phyloP scores from a whole-genome alignment of 257 asterid species.

The Galeopsis tetrahit region DNA sequence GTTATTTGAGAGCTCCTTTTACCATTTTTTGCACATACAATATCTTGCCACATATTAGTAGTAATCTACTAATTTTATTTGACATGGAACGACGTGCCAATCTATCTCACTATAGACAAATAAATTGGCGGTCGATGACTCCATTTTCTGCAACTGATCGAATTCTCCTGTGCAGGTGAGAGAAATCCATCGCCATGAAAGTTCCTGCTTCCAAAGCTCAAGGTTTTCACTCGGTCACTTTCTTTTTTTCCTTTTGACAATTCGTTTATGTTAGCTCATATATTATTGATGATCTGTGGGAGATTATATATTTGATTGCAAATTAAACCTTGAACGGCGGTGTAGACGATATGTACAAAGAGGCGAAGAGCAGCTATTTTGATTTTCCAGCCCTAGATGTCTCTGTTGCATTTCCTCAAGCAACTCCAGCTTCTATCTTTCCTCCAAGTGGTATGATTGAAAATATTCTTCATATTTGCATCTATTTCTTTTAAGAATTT shows the following conservation, averaged over 20 bases:
- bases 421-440: conserved; percentile 89
- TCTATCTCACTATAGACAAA: background rate
- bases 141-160: background rate
- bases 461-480: conserved; percentile 8
- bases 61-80: too few relatives aligned
- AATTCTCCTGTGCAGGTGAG: background rate
- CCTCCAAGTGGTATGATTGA: conserved; percentile 66
- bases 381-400: conserved; percentile 82
- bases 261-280: background rate
- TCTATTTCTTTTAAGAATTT: background rate
- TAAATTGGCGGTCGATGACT: background rate
- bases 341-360: conserved; percentile 60
- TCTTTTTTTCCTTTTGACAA: background rate
- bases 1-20: too few relatives aligned
- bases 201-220: conserved; percentile 56
- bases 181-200: conserved; percentile 44
- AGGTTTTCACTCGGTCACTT: conserved; percentile 43
- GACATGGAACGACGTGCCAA: conserved; percentile 1
- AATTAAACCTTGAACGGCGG: conserved; percentile 14
- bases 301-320: conserved; percentile 21
- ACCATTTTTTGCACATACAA: too few relatives aligned
- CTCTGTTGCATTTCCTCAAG: conserved; percentile 91
- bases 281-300: conserved; percentile 8
- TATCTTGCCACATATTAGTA: too few relatives aligned
- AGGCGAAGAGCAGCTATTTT: conserved; percentile 68